Evolutionary conservation across 306 rosid genomes (phyloP), one percentile per base, ranked within the genome.

Genomic region (Prunus davidiana): DNA sequence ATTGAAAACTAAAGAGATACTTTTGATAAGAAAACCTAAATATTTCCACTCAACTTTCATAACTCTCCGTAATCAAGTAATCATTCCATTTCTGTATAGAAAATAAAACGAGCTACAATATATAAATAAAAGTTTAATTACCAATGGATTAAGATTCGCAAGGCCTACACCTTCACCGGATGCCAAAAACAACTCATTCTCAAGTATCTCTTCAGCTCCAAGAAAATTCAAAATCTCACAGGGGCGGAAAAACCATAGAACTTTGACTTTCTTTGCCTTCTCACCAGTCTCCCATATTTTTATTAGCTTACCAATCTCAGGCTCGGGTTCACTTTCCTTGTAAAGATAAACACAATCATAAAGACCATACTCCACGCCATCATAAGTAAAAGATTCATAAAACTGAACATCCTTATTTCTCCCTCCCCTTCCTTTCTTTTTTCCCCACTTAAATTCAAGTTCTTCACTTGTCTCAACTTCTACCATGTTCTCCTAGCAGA

Each of bases 221-320:
- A 91, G 71, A 79, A 79, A 91, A 24, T 84, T 86, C 0, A 2
- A 45, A 79, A 93, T 91, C 89, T 95, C 97, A 12, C 84, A 80
- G 1, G 96, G 93, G 58, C 89, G 93, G 71, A 95, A 95, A 81
- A 87, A 92, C 99, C 99, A 95, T 5, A 95, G 73, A 78, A 92
- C 56, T 83, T 88, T 89, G 49, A 91, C 96, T 80, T 69, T 88
- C 86, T 78, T 95, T 24, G 71, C 30, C 87, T 84, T 92, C 69
- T 91, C 86, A 41, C 73, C 0, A 70, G 20, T 76, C 77, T 90
- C 92, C 97, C 97, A 88, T 55, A 95, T 88, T 76, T 87, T 91
- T 67, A 90, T 46, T 75, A 95, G 65, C 76, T 89, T 92, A 30
- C 97, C 98, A 22, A 92, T 82, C 74, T 52, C 84, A 52, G 97